Evolutionary conservation across 352 stramenopile species (phyloP).

Genomic region (Phytopythium litorale): DNA sequence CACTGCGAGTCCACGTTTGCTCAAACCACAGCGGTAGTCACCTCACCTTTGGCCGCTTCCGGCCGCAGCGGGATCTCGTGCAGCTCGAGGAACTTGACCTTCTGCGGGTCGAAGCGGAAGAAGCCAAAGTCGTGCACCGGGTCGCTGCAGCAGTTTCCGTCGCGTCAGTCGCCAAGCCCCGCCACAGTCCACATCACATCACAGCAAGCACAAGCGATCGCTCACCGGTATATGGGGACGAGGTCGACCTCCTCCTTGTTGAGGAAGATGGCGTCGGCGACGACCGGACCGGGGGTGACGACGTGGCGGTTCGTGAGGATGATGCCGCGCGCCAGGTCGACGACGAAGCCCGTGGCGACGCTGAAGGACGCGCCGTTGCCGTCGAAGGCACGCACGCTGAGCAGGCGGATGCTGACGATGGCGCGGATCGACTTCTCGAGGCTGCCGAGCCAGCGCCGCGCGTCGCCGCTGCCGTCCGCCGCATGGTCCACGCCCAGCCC

Average conservation of each 20-base stretch:
- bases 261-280: conserved; percentile 90
- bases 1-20: no score
- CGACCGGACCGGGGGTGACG: conserved; percentile 82
- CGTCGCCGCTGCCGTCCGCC: conserved; percentile 33
- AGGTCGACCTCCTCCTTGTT: conserved; percentile 93
- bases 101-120: conserved; percentile 83
- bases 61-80: conserved; percentile 87
- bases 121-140: conserved; percentile 94
- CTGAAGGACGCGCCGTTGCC: conserved; percentile 83
- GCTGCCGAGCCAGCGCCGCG: conserved; percentile 64
- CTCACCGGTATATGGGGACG: conserved; percentile 81
- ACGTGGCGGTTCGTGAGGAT: conserved; percentile 94
- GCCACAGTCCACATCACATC: no score
- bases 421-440: conserved; percentile 70
- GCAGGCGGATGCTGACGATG: conserved; percentile 86
- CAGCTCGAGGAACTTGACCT: conserved; percentile 86
- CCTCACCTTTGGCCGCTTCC: conserved; percentile 70
- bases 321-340: conserved; percentile 83
- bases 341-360: conserved; percentile 90
- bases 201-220: no score
- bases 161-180: neutral
- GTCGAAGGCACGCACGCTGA: conserved; percentile 87
- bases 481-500: conserved; percentile 32
- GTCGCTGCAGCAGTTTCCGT: conserved; percentile 34
- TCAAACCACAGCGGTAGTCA: no score